Evolutionary conservation across 768 basidiomycete genomes (phyloP).

Genomic region (Hebeloma cylindrosporum): DNA sequence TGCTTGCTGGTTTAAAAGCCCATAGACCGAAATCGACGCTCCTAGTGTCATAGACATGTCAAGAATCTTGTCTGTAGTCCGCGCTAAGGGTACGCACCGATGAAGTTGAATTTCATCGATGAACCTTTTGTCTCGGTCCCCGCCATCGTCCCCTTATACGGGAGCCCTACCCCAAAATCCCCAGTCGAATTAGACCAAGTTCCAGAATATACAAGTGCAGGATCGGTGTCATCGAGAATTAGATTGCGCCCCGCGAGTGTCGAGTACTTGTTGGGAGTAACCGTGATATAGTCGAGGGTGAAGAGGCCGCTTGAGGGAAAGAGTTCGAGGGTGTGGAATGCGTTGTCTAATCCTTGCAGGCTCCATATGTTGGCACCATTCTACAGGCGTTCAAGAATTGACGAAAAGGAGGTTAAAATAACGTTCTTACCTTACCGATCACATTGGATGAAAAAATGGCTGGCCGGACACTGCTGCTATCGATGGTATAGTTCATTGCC

Average conservation of each 20-base stretch:
- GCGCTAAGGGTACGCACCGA: background rate
- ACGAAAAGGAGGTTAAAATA: too few species aligned
- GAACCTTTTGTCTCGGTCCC: constrained; percentile 3
- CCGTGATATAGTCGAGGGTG: constrained; percentile 6
- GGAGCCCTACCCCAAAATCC: background rate
- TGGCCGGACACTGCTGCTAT: background rate
- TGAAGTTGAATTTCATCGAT: constrained; percentile 7
- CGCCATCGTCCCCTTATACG: constrained; percentile 7
- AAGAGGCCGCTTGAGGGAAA: constrained; percentile 1
- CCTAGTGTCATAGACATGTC: background rate
- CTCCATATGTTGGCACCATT: constrained; percentile 1
- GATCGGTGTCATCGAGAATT: constrained; percentile 3
- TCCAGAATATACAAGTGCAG: background rate
- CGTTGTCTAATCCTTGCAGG: background rate
- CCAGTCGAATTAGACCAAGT: constrained; percentile 4
- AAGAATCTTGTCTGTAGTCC: background rate
- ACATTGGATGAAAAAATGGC: background rate
- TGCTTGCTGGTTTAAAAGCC: background rate
- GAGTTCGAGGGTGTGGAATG: constrained; percentile 2
- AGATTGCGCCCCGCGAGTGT: background rate
- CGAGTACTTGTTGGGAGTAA: background rate
- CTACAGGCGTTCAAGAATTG: too few species aligned
- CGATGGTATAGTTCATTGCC: background rate
- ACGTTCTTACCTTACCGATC: constrained; percentile 4
- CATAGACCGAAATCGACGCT: background rate